Evolutionary conservation across 2,329 filamentous ascomycete genomes (phyloP).

Genomic region (Shiraia bambusicola): DNA sequence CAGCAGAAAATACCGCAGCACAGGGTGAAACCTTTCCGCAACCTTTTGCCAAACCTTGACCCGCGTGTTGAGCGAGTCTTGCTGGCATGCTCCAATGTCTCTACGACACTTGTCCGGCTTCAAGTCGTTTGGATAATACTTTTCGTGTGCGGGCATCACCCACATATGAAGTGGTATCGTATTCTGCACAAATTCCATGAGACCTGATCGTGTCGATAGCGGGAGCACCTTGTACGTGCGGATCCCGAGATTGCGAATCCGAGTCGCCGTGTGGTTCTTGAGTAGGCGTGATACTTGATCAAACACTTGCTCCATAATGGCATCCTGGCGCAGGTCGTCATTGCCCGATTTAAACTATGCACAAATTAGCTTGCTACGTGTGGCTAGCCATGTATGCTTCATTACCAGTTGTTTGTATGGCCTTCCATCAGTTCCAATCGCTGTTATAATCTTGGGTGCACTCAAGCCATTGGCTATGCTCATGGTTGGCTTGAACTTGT

Average conservation of each 20-base stretch:
- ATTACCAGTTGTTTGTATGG: slow-evolving; percentile 80
- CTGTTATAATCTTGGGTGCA: slow-evolving; percentile 89
- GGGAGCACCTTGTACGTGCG: slow-evolving; percentile 97
- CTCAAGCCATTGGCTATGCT: slow-evolving; percentile 87
- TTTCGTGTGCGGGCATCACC: slow-evolving; percentile 84
- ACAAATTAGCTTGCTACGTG: too few species aligned
- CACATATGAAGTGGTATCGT: slow-evolving; percentile 92
- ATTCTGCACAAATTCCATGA: slow-evolving; percentile 96
- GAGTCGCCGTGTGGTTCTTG: slow-evolving; percentile 80
- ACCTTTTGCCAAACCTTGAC: slow-evolving; percentile 76
- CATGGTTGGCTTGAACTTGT: slow-evolving; percentile 72
- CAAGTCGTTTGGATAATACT: slow-evolving; percentile 81
- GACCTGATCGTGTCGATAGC: slow-evolving; percentile 77
- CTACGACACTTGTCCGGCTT: slow-evolving; percentile 75
- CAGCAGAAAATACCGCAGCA: slow-evolving; percentile 96
- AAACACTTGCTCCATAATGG: slow-evolving; percentile 99
- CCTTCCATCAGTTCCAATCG: slow-evolving; percentile 72
- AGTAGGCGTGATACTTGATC: slow-evolving; percentile 90
- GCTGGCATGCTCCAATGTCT: slow-evolving; percentile 73
- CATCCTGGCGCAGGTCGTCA: slow-evolving; percentile 94
- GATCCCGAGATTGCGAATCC: slow-evolving; percentile 85
- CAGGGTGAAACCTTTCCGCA: slow-evolving; percentile 80
- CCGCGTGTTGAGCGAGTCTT: slow-evolving; percentile 67
- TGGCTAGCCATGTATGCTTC: too few species aligned
- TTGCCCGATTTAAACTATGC: slow-evolving; percentile 82